phyloP scores from a whole-genome alignment of 352 stramenopile species.

The Blastocystis sp. region DNA sequence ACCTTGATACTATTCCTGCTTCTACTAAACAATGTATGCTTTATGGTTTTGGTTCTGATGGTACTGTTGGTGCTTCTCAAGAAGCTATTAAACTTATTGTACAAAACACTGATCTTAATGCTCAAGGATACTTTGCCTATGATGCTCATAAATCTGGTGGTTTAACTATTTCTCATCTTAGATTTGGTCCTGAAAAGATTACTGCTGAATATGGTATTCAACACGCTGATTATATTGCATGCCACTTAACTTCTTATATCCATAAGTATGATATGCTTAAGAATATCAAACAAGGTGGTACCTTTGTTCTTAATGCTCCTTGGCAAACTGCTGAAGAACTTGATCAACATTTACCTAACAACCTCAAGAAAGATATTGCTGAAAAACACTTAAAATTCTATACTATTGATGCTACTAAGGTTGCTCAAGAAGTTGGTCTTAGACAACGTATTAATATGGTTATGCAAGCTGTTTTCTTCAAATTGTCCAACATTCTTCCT shows the following conservation, averaged over 20 bases:
- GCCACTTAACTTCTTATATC: constrained; percentile 49
- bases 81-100: constrained; percentile 51
- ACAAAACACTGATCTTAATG: constrained; percentile 44
- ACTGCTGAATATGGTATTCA: constrained; percentile 35
- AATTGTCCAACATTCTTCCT: not conserved
- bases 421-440: constrained; percentile 42
- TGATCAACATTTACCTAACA: constrained; percentile 42
- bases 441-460: constrained; percentile 51
- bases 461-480: constrained; percentile 35
- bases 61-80: constrained; percentile 50
- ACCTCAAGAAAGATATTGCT: constrained; percentile 44
- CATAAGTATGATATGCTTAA: constrained; percentile 52
- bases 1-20: constrained; percentile 46
- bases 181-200: constrained; percentile 34
- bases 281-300: constrained; percentile 45
- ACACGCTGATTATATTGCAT: constrained; percentile 48
- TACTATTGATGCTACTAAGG: not conserved
- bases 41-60: constrained; percentile 59
- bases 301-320: constrained; percentile 33
- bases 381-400: constrained; percentile 39
- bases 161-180: constrained; percentile 46
- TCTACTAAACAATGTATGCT: constrained; percentile 66
- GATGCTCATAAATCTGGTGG: constrained; percentile 50
- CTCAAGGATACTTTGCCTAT: constrained; percentile 52
- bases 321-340: constrained; percentile 41